phyloP scores from a whole-genome alignment of 495 filamentous ascomycete species.

The Halenospora varia region DNA sequence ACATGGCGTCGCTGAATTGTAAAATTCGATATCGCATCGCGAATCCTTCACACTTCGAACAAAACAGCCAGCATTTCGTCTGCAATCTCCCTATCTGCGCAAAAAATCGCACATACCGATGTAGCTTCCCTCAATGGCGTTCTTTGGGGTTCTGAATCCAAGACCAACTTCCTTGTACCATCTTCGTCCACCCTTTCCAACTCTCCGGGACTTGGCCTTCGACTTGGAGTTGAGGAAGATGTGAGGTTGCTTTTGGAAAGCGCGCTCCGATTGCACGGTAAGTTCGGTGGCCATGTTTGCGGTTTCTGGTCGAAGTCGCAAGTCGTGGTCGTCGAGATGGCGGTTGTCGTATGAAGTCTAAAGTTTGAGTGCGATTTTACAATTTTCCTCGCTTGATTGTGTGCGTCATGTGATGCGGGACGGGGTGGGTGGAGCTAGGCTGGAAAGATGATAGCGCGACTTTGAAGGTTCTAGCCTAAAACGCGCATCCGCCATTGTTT shows the following conservation, averaged over 20 bases:
- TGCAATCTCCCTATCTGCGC: background rate
- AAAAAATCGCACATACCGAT: conserved; percentile 73
- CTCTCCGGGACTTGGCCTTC: conserved; percentile 76
- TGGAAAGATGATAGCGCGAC: background rate
- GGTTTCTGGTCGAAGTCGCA: conserved; percentile 39
- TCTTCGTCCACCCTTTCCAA: conserved; percentile 83
- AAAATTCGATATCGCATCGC: background rate
- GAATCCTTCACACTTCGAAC: background rate
- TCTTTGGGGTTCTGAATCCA: conserved; percentile 96
- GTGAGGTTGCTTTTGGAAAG: conserved; percentile 99
- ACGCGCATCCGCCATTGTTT: background rate
- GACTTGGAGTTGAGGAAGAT: conserved; percentile 95
- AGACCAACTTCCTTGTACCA: conserved; percentile 99
- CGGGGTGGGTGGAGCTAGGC: background rate
- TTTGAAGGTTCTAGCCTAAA: background rate
- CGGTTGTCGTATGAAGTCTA: background rate
- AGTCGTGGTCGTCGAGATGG: conserved; percentile 12
- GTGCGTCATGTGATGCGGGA: background rate
- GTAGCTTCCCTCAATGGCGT: conserved; percentile 95
- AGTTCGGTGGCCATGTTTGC: conserved; percentile 96
- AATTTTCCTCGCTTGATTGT: background rate
- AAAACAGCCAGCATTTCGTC: background rate
- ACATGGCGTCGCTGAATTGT: background rate
- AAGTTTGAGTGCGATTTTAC: background rate
- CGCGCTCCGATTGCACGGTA: conserved; percentile 96